Conservation (phyloP, 371 early-diverging fungal genomes). For the Saksenaea vasiformis region DNA sequence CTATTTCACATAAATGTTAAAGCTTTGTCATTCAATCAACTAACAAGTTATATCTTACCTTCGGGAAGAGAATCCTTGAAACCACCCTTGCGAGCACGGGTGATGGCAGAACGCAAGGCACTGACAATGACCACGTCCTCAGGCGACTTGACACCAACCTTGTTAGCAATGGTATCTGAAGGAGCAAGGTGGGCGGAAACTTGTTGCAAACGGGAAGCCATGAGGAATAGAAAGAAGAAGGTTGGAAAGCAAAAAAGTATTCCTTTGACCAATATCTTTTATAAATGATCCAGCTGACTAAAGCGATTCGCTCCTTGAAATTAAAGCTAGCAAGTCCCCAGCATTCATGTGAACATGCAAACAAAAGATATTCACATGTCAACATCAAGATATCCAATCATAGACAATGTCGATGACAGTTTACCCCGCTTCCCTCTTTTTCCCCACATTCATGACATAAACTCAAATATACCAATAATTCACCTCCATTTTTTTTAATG, state of each 20-base stretch:
- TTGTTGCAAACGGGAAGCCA: conserved; percentile 73
- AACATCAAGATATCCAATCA: background rate
- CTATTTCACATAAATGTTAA: conserved; percentile 44
- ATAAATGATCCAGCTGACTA: background rate
- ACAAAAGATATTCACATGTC: background rate
- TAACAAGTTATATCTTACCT: conserved; percentile 18
- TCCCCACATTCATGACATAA: background rate
- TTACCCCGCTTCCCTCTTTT: background rate
- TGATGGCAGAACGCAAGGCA: conserved; percentile 91
- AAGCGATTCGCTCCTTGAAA: background rate
- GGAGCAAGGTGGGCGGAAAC: conserved; percentile 73
- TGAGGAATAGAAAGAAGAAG: conserved; percentile 15
- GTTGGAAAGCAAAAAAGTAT: background rate
- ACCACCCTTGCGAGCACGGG: conserved; percentile 90
- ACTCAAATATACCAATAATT: background rate
- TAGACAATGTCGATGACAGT: background rate
- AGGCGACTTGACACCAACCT: conserved; percentile 79
- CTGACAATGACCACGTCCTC: conserved; percentile 87
- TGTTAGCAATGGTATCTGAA: conserved; percentile 49
- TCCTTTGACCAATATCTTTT: background rate
- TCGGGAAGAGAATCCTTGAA: conserved; percentile 91
- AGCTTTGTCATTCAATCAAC: background rate
- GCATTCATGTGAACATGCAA: background rate
- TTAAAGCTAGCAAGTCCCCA: background rate
- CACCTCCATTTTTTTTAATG: background rate